These are phyloP conservation scores for Imleria badia DNA, from an alignment of 768 basidiomycete genomes.

Conservation along the genomic window DNA sequence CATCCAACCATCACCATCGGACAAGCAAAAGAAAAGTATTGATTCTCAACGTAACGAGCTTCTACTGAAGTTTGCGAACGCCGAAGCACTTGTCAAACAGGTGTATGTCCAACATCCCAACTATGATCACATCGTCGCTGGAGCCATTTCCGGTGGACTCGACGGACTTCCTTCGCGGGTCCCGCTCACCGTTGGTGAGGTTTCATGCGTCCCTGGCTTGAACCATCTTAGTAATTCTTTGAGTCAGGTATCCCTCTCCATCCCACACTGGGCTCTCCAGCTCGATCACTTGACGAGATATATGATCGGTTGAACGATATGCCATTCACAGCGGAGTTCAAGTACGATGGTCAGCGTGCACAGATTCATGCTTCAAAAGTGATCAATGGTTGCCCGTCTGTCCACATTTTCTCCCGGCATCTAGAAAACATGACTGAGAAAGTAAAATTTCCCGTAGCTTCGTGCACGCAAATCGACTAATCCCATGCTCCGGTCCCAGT, in stretches of 20 bases:
- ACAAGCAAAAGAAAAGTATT: constrained; percentile 30
- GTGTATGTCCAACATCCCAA: constrained; percentile 80
- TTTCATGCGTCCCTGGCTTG: constrained; percentile 1
- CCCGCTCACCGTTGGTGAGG: constrained; percentile 67
- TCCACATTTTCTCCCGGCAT: constrained; percentile 84
- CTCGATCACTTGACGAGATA: constrained; percentile 81
- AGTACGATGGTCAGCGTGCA: constrained; percentile 86
- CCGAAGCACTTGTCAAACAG: constrained; percentile 65
- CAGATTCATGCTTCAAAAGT: constrained; percentile 62
- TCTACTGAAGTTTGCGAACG: constrained; percentile 44
- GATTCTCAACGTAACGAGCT: constrained; percentile 39
- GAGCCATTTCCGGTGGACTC: constrained; percentile 60
- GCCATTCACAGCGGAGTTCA: constrained; percentile 84
- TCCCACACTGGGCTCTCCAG: constrained; percentile 85
- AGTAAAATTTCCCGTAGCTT: constrained; percentile 36
- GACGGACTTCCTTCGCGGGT: constrained; percentile 59
- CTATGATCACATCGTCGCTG: constrained; percentile 66
- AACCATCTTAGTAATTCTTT: constrained; percentile 9
- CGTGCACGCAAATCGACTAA: constrained; percentile 5
- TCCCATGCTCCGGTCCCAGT: constrained; percentile 43
- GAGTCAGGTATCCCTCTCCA: constrained; percentile 74
- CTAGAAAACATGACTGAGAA: constrained; percentile 92
- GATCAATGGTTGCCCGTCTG: constrained; percentile 29
- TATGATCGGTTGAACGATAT: constrained; percentile 64
- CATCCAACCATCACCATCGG: constrained; percentile 14